These are phyloP conservation scores for Solanum lycopersicoides DNA, from an alignment of 257 asterid genomes.

Conservation along the genomic window DNA sequence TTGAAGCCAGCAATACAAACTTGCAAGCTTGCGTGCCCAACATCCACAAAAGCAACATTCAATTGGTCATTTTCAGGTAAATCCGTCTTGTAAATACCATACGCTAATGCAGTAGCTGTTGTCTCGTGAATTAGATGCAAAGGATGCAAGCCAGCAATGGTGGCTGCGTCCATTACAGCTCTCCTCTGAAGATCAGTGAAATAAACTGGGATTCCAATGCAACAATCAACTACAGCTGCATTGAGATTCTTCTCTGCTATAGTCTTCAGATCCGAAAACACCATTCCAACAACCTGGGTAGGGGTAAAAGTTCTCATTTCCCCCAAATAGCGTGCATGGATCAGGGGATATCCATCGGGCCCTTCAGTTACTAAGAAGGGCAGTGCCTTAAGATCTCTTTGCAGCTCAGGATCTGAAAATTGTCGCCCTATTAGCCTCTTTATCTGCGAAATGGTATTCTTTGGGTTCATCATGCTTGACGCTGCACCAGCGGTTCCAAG, in stretches of 20 bases:
- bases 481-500: slow-evolving; percentile 99
- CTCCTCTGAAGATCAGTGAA: slow-evolving; percentile 96
- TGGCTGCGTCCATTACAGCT: slow-evolving; percentile 90
- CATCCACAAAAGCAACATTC: slow-evolving; percentile 78
- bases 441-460: slow-evolving; percentile 79
- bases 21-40: slow-evolving; percentile 88
- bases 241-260: slow-evolving; percentile 84
- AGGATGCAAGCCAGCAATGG: slow-evolving; percentile 88
- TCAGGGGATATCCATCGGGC: slow-evolving; percentile 82
- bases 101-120: slow-evolving; percentile 94
- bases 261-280: slow-evolving; percentile 64
- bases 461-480: slow-evolving; percentile 90
- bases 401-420: slow-evolving; percentile 88
- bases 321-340: slow-evolving; percentile 75
- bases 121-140: slow-evolving; percentile 94
- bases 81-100: slow-evolving; percentile 92
- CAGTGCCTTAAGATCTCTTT: slow-evolving; percentile 60
- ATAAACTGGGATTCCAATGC: slow-evolving; percentile 88
- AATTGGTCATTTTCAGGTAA: slow-evolving; percentile 76
- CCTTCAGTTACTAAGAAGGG: slow-evolving; percentile 78
- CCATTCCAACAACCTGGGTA: slow-evolving; percentile 86
- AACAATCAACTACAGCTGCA: slow-evolving; percentile 88
- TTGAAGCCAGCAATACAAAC: slow-evolving; percentile 90
- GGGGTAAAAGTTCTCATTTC: slow-evolving; percentile 75
- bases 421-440: slow-evolving; percentile 80